Conservation (phyloP, 202 grass and related monocot genomes). For the Eragrostis tef region DNA sequence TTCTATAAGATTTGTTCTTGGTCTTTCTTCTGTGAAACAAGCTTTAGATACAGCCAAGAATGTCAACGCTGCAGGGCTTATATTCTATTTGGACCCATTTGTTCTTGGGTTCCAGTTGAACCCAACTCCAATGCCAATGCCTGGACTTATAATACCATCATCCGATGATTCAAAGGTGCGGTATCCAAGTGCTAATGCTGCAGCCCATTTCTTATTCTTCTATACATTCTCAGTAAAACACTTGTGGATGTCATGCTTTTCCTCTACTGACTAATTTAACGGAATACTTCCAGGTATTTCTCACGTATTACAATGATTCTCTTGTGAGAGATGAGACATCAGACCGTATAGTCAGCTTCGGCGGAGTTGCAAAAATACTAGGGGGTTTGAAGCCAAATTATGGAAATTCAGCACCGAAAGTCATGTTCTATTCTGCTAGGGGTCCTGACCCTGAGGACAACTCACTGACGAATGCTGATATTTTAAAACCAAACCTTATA, state of each 20-base stretch:
- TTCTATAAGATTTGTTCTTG: conserved; percentile 96
- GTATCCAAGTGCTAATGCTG: background rate
- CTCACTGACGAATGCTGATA: conserved; percentile 82
- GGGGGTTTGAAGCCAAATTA: conserved; percentile 86
- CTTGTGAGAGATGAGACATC: conserved; percentile 68
- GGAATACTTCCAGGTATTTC: conserved; percentile 65
- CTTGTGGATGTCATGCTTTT: background rate
- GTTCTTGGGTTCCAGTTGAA: conserved; percentile 97
- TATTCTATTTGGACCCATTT: conserved; percentile 98
- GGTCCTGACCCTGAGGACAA: conserved; percentile 96
- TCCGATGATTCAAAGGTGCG: conserved; percentile 94
- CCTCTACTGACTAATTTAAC: conserved; percentile 42
- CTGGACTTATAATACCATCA: conserved; percentile 96
- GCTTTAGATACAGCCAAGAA: conserved; percentile 85
- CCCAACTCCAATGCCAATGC: conserved; percentile 88
- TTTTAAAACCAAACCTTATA: conserved; percentile 96
- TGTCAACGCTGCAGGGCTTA: conserved; percentile 74
- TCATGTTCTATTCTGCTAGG: conserved; percentile 99
- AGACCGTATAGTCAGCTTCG: conserved; percentile 64
- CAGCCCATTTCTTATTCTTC: conserved; percentile 28
- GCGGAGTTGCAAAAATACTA: conserved; percentile 76
- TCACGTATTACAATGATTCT: conserved; percentile 90
- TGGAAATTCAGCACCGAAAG: conserved; percentile 82
- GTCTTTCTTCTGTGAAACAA: conserved; percentile 95
- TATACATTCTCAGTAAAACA: conserved; percentile 17